Conservation (phyloP, 2,329 filamentous ascomycete species). For the Penicillium sp. region DNA sequence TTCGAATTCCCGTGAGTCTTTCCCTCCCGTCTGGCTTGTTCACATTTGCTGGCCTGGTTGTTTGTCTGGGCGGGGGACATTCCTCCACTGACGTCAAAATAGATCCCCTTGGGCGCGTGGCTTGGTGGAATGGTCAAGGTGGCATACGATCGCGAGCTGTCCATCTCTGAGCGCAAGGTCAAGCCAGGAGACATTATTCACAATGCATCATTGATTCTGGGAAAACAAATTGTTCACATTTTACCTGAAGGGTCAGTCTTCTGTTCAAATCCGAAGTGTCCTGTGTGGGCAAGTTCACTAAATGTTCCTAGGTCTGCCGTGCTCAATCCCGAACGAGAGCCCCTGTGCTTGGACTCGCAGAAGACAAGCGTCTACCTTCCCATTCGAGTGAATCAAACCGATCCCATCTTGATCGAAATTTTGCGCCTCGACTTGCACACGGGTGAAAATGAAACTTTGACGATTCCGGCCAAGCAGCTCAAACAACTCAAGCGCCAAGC, state of each 20-base stretch:
- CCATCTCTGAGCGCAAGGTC: slow-evolving; percentile 88
- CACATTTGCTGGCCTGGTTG: too few species aligned
- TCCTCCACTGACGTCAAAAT: slow-evolving; percentile 3
- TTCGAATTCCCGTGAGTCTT: slow-evolving; percentile 66
- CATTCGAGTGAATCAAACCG: slow-evolving; percentile 88
- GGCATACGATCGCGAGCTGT: slow-evolving; percentile 85
- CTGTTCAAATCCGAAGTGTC: background rate
- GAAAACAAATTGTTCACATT: slow-evolving; percentile 96
- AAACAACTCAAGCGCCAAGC: slow-evolving; percentile 67
- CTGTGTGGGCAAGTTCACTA: slow-evolving; percentile 12
- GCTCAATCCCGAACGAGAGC: slow-evolving; percentile 72
- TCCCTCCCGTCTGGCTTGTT: background rate
- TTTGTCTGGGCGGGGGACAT: background rate
- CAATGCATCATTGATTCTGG: slow-evolving; percentile 88
- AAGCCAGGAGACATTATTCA: slow-evolving; percentile 82
- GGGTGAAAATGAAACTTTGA: slow-evolving; percentile 71
- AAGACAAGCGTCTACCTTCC: slow-evolving; percentile 63
- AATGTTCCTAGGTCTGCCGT: slow-evolving; percentile 61
- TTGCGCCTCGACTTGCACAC: slow-evolving; percentile 78
- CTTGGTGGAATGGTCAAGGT: slow-evolving; percentile 68
- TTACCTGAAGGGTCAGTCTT: slow-evolving; percentile 72
- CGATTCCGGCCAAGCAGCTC: slow-evolving; percentile 66
- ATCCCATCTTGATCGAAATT: slow-evolving; percentile 83
- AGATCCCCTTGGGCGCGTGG: slow-evolving; percentile 70
- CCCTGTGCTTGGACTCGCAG: slow-evolving; percentile 71